Percentiles rank a stretch among this genome's conserved stretches.
phyloP scores from a whole-genome alignment of 768 basidiomycete genomes.

The Cystobasidium onofrii region DNA sequence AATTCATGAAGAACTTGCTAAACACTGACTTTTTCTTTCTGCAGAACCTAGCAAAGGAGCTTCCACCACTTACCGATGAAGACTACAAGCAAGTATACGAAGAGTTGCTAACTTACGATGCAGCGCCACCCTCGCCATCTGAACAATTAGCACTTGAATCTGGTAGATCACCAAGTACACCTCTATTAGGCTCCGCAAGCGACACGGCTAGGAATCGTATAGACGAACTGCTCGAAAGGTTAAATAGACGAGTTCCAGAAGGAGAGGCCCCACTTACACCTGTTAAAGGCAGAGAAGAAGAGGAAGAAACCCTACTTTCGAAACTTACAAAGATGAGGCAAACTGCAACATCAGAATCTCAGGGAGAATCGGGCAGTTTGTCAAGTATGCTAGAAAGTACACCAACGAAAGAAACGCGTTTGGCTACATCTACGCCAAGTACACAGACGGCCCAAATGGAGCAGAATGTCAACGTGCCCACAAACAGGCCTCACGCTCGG shows the following conservation, averaged over 20 bases:
- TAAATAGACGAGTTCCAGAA: background rate
- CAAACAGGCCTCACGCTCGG: background rate
- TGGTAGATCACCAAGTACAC: background rate
- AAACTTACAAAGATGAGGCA: background rate
- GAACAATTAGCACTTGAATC: background rate
- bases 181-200: background rate
- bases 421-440: background rate
- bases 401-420: background rate
- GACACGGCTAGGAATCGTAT: background rate
- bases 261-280: background rate
- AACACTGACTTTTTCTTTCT: background rate
- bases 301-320: background rate
- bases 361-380: background rate
- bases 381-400: background rate
- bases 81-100: background rate
- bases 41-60: background rate
- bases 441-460: background rate
- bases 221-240: background rate
- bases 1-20: background rate
- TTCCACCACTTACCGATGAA: slow-evolving; percentile 14
- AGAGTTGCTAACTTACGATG: slow-evolving; percentile 1
- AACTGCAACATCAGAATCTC: background rate
- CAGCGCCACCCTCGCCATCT: slow-evolving; percentile 10
- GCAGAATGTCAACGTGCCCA: background rate
- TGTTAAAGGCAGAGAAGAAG: background rate